A percentile compares a stretch with the other conserved stretches of the same genome.
Evolutionary conservation across 2,329 filamentous ascomycete genomes (phyloP).

Genomic region (Trichoderma simmonsii): DNA sequence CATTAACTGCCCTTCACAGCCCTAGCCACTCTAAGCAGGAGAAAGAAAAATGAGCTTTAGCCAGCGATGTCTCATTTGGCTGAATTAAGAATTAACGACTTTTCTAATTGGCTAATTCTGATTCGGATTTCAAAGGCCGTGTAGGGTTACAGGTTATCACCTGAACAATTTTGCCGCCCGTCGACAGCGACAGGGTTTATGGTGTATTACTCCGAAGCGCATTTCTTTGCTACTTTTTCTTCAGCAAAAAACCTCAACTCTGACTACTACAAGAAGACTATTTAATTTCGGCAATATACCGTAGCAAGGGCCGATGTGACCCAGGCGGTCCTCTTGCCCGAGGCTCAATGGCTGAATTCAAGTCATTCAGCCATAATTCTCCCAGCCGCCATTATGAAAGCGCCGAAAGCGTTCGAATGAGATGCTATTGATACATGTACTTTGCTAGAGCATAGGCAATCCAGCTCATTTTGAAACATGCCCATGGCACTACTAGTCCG

Average conservation of each 20-base stretch:
- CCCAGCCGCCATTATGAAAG: background rate
- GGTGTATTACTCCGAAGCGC: background rate
- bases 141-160: background rate
- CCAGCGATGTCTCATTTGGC: slow-evolving; percentile 1
- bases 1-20: background rate
- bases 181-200: background rate
- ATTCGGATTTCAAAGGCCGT: background rate
- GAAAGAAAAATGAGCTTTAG: background rate
- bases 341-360: slow-evolving; percentile 13
- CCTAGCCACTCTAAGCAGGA: background rate
- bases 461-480: background rate
- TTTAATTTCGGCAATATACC: background rate
- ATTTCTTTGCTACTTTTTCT: background rate
- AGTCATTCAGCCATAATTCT: slow-evolving; percentile 8
- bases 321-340: background rate
- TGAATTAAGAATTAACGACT: background rate
- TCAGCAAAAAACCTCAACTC: background rate
- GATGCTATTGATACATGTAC: background rate
- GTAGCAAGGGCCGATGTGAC: background rate
- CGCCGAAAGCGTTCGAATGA: background rate
- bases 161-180: background rate
- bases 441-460: background rate
- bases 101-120: background rate
- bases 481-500: background rate
- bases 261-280: background rate